Evolutionary conservation across 139 green algal genomes (phyloP).

Genomic region (Diplosphaera chodatii): DNA sequence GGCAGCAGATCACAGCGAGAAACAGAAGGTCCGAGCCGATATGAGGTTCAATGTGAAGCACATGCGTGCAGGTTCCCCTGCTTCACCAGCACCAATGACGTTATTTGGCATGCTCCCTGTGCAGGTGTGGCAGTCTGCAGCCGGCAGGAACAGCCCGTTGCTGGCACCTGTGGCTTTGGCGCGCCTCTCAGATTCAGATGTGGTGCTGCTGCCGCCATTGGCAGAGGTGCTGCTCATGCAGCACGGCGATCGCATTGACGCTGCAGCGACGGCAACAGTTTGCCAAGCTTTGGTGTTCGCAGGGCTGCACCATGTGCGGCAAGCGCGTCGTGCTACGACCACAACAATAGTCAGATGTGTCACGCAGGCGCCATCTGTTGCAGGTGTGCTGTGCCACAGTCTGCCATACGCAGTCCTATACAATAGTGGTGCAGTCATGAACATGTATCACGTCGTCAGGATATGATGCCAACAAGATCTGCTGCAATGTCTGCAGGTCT

Average conservation of each 20-base stretch:
- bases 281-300: constrained; percentile 9
- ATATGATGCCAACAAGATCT: no score
- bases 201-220: constrained; percentile 17
- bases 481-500: no score
- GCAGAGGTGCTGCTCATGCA: constrained; percentile 23
- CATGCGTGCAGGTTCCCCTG: no score
- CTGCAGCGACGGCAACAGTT: neutral
- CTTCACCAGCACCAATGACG: no score
- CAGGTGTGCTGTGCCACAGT: no score
- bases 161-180: constrained; percentile 31
- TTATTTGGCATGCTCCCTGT: no score
- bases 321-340: constrained; percentile 12
- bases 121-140: constrained; percentile 28
- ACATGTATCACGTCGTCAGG: no score
- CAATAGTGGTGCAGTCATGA: no score
- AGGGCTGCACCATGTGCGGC: constrained; percentile 13
- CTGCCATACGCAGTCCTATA: no score
- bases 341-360: neutral
- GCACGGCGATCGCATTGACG: neutral
- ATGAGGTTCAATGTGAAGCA: no score
- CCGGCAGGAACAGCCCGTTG: constrained; percentile 39
- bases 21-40: constrained; percentile 36
- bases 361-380: neutral
- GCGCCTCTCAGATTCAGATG: constrained; percentile 50
- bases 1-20: constrained; percentile 25